Evolutionary conservation across 192 early-diverging fungal genomes (phyloP).

Genomic region (Coemansia umbellata): DNA sequence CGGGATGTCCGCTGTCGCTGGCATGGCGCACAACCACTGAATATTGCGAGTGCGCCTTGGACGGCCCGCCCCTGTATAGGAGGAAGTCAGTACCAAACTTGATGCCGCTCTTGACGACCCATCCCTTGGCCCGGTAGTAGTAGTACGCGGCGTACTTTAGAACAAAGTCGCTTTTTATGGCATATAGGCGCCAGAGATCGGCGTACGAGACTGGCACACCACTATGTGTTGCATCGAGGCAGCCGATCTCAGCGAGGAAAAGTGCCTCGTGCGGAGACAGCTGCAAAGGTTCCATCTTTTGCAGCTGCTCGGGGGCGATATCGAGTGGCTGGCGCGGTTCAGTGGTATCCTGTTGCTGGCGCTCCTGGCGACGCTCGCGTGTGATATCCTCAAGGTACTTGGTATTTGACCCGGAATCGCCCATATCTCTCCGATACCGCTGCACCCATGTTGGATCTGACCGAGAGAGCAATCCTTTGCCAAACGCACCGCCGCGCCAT

Average conservation of each 20-base stretch:
- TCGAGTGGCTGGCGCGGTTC: neutral
- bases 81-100: conserved; percentile 82
- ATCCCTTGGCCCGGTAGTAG: conserved; percentile 74
- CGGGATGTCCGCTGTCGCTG: neutral
- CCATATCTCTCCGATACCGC: conserved; percentile 14
- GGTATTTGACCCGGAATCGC: neutral
- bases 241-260: conserved; percentile 63
- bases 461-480: conserved; percentile 74
- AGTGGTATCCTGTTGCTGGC: conserved; percentile 5
- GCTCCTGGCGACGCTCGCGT: conserved; percentile 12
- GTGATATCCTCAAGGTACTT: conserved; percentile 37
- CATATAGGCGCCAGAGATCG: conserved; percentile 18
- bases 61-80: conserved; percentile 43
- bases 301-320: conserved; percentile 1
- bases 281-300: conserved; percentile 60
- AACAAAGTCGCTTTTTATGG: conserved; percentile 47
- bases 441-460: conserved; percentile 73
- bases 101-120: conserved; percentile 77
- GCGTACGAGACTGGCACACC: neutral
- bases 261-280: conserved; percentile 70
- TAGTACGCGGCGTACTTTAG: conserved; percentile 75
- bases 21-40: conserved; percentile 18
- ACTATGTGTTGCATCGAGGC: conserved; percentile 32
- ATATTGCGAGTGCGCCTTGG: conserved; percentile 35
- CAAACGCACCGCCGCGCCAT: conserved; percentile 68